These are phyloP conservation scores for Neoarthrinium moseri DNA, from an alignment of 2,329 filamentous ascomycete species.

Conservation along the genomic window DNA sequence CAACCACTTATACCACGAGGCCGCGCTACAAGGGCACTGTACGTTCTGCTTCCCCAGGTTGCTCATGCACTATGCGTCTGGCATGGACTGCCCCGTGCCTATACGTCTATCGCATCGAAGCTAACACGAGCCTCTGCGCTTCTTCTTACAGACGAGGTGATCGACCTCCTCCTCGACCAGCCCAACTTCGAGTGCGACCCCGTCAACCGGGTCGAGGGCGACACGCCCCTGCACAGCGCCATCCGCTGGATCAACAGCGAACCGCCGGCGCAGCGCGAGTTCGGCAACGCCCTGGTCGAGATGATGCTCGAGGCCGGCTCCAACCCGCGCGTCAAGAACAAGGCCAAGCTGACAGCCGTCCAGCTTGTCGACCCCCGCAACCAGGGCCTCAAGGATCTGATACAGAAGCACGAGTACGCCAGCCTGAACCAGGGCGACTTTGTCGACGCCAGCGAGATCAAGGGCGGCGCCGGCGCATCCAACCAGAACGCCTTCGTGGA, in stretches of 20 bases:
- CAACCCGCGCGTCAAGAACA: conserved; percentile 61
- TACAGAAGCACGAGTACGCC: conserved; percentile 71
- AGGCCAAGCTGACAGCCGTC: conserved; percentile 67
- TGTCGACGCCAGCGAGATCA: conserved; percentile 34
- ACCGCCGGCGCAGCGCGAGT: conserved; percentile 59
- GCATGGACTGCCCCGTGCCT: too few species aligned
- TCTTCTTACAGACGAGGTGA: conserved; percentile 67
- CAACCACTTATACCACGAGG: conserved; percentile 86
- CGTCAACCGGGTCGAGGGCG: conserved; percentile 65
- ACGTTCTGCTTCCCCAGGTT: conserved; percentile 32
- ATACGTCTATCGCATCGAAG: too few species aligned
- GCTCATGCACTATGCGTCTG: too few species aligned
- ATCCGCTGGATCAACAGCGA: conserved; percentile 75
- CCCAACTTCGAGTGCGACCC: conserved; percentile 84
- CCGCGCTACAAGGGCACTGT: conserved; percentile 84
- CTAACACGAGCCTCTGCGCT: background rate
- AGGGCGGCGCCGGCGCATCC: conserved; percentile 13
- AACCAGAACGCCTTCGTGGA: conserved; percentile 10
- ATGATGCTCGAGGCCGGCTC: conserved; percentile 82
- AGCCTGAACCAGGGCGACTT: conserved; percentile 58
- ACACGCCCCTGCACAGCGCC: conserved; percentile 78
- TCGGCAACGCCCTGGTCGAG: conserved; percentile 66
- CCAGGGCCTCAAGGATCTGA: conserved; percentile 55
- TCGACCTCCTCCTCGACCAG: conserved; percentile 81
- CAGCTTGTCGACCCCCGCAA: conserved; percentile 76